Conservation (phyloP, 164 flowering plant genomes). For the Cinnamomum chago region DNA sequence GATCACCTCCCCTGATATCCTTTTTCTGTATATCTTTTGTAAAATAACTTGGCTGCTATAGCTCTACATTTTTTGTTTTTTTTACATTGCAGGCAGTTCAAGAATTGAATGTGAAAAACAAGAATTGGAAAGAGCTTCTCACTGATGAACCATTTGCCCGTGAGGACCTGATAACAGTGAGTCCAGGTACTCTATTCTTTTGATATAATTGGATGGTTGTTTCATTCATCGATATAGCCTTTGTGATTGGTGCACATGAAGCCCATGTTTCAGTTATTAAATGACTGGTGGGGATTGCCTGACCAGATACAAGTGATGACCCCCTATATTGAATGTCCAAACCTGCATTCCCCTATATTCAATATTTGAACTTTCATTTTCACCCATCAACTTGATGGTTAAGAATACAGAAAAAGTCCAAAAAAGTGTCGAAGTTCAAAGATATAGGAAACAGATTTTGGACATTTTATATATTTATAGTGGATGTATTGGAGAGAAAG, state of each 20-base stretch:
- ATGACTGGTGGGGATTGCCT: not conserved
- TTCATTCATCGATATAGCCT: not conserved
- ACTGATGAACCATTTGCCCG: conserved; percentile 89
- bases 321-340: not conserved
- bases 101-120: conserved; percentile 86
- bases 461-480: not conserved
- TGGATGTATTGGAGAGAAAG: not conserved
- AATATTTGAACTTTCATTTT: not conserved
- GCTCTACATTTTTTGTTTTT: not conserved
- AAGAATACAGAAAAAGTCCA: not conserved
- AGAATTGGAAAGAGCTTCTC: conserved; percentile 96
- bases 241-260: not conserved
- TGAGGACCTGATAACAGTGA: conserved; percentile 78
- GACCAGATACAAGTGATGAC: not conserved
- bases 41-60: not conserved
- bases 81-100: conserved; percentile 62
- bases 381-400: not conserved
- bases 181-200: conserved; percentile 57
- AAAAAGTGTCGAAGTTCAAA: not conserved
- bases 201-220: too few relatives aligned
- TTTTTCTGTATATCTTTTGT: not conserved
- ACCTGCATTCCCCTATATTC: not conserved
- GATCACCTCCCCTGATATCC: not conserved
- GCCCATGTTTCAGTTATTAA: not conserved
- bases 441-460: not conserved